Conservation (phyloP, 345 rosid species). For the Cardamine resedifolia region DNA sequence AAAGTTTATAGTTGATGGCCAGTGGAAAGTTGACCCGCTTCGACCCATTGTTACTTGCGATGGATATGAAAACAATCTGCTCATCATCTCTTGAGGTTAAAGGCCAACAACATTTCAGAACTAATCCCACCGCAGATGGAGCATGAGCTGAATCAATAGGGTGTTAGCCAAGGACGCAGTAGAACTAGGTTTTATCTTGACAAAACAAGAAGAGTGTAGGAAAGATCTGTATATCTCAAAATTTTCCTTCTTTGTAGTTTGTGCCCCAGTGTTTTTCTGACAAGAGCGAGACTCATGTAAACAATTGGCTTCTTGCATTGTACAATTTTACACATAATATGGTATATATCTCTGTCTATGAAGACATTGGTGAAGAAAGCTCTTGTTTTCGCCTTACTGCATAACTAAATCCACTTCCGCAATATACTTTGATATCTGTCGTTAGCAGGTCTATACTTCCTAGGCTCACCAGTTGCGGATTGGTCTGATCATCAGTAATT, state of each 20-base stretch:
- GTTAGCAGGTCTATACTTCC: constrained; percentile 19
- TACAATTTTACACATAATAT: constrained; percentile 20
- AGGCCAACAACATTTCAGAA: constrained; percentile 6
- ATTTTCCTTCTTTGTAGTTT: constrained; percentile 24
- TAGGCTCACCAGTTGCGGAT: constrained; percentile 50
- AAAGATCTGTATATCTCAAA: constrained; percentile 25
- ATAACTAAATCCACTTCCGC: constrained; percentile 91
- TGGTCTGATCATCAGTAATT: constrained; percentile 52
- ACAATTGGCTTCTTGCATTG: constrained; percentile 9
- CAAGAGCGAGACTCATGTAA: constrained; percentile 23
- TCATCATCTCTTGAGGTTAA: constrained; percentile 50
- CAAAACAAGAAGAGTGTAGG: background rate
- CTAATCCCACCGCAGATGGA: constrained; percentile 10
- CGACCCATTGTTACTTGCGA: constrained; percentile 65
- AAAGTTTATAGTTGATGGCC: constrained; percentile 92
- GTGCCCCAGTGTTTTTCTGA: constrained; percentile 17
- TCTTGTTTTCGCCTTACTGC: constrained; percentile 37
- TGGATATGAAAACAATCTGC: constrained; percentile 78
- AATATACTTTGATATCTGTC: constrained; percentile 45
- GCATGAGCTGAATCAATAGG: constrained; percentile 27
- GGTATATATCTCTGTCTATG: background rate
- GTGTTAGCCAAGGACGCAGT: constrained; percentile 28
- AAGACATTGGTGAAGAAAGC: constrained; percentile 10
- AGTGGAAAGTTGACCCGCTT: constrained; percentile 88
- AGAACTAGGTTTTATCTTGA: constrained; percentile 16